Conservation (phyloP, 305 asterid genomes). For the Fraxinus angustifolia region DNA sequence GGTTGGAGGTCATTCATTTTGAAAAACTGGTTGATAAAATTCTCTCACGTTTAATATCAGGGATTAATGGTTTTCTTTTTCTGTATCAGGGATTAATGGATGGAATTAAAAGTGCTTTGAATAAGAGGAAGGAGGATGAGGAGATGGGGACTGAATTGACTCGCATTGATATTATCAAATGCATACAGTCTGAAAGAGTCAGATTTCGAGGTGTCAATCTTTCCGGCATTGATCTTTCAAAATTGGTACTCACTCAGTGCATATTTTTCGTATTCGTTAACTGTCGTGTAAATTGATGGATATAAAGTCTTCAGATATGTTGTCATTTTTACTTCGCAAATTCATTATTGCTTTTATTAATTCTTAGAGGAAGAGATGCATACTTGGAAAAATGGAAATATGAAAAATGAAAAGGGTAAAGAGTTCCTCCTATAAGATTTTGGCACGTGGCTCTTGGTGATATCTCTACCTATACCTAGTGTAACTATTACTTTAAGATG, state of each 20-base stretch:
- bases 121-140: conserved; percentile 71
- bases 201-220: conserved; percentile 90
- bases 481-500: neutral
- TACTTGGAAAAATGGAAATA: neutral
- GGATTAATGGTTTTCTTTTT: conserved; percentile 45
- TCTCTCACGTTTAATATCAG: conserved; percentile 35
- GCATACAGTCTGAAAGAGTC: conserved; percentile 89
- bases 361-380: neutral
- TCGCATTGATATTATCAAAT: conserved; percentile 84
- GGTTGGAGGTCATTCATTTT: conserved; percentile 8
- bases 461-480: neutral
- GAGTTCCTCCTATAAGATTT: neutral
- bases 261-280: conserved; percentile 11
- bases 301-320: conserved; percentile 2
- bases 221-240: conserved; percentile 90
- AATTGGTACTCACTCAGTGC: conserved; percentile 55
- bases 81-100: conserved; percentile 66
- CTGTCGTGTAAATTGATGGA: conserved; percentile 12
- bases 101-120: conserved; percentile 52
- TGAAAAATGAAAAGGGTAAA: neutral
- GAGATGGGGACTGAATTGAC: conserved; percentile 77
- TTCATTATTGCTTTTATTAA: neutral
- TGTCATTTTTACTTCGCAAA: neutral
- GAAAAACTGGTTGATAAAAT: conserved; percentile 20
- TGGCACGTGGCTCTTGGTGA: neutral